phyloP scores from a whole-genome alignment of 495 filamentous ascomycete species.

The Talaromyces stipitatus region DNA sequence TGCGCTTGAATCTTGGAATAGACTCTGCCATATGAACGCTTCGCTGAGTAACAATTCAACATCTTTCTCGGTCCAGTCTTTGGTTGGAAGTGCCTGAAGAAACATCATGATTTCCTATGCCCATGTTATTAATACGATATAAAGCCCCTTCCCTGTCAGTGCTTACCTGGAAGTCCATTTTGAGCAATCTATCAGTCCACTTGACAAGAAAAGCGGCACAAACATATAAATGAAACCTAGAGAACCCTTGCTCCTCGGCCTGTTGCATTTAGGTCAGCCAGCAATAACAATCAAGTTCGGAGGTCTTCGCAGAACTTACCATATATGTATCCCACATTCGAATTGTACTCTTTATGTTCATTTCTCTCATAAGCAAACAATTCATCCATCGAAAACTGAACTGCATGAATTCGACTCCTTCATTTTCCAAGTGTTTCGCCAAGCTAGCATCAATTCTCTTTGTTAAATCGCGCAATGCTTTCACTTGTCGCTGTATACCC shows the following conservation, averaged over 20 bases:
- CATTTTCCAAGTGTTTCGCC: conserved; percentile 78
- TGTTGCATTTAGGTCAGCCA: conserved; percentile 21
- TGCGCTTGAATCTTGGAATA: conserved; percentile 82
- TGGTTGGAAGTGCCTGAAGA: conserved; percentile 88
- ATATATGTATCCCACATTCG: conserved; percentile 99
- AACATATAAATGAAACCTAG: conserved; percentile 95
- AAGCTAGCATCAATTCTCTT: conserved; percentile 78
- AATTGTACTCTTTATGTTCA: conserved; percentile 91
- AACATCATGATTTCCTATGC: conserved; percentile 97
- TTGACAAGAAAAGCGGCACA: conserved; percentile 98
- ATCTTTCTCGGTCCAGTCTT: conserved; percentile 93
- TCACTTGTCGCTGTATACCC: conserved; percentile 90
- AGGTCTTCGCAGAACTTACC: conserved; percentile 41
- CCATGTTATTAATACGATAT: neutral
- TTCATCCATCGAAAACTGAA: conserved; percentile 99
- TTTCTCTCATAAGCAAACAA: conserved; percentile 93
- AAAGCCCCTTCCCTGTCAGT: neutral
- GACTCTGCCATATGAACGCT: conserved; percentile 90
- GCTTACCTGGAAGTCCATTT: conserved; percentile 49
- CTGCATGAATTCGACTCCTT: conserved; percentile 96
- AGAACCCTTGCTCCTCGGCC: conserved; percentile 98
- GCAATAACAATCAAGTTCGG: neutral
- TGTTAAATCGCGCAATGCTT: conserved; percentile 78
- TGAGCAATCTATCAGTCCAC: conserved; percentile 88
- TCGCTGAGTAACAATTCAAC: conserved; percentile 93